These are phyloP conservation scores for Pseudopithomyces chartarum DNA, from an alignment of 2,329 filamentous ascomycete species.

Conservation along the genomic window DNA sequence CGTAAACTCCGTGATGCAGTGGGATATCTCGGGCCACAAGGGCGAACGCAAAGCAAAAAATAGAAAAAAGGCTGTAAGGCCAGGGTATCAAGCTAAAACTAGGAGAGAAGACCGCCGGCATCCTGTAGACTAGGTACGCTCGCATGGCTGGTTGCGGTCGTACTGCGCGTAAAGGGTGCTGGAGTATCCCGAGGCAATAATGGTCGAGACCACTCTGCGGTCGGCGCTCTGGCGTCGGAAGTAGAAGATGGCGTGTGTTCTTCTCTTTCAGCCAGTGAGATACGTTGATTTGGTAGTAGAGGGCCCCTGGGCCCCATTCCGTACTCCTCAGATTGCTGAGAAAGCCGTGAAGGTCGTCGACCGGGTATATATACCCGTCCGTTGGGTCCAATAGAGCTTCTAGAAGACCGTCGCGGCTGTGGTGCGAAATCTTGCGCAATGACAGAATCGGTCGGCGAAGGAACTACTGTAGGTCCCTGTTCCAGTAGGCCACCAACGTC, in stretches of 20 bases:
- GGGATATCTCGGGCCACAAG: slow-evolving; percentile 25
- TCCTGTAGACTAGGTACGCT: slow-evolving; percentile 38
- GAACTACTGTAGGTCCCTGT: slow-evolving; percentile 45
- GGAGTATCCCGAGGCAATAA: slow-evolving; percentile 15
- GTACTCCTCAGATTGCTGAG: slow-evolving; percentile 41
- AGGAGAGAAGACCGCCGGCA: slow-evolving; percentile 38
- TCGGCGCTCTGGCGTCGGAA: slow-evolving; percentile 13
- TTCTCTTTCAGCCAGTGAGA: slow-evolving; percentile 30
- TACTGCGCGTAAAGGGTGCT: slow-evolving; percentile 23
- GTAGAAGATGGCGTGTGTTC: slow-evolving; percentile 18
- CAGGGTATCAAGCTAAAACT: slow-evolving; percentile 40
- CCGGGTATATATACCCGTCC: slow-evolving; percentile 30
- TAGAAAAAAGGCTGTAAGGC: slow-evolving; percentile 25
- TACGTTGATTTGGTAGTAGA: slow-evolving; percentile 32
- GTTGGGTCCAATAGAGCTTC: slow-evolving; percentile 28
- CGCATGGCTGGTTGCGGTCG: slow-evolving; percentile 26
- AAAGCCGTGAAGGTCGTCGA: slow-evolving; percentile 38
- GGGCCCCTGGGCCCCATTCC: slow-evolving; percentile 30
- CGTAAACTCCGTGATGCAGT: slow-evolving; percentile 19
- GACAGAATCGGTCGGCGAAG: slow-evolving; percentile 43
- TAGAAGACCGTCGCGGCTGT: slow-evolving; percentile 35
- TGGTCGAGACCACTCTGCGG: slow-evolving; percentile 17
- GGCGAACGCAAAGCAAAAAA: slow-evolving; percentile 19
- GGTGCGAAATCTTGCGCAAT: slow-evolving; percentile 50
- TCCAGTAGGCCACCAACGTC: slow-evolving; percentile 81